phyloP scores from a whole-genome alignment of 139 green algal genomes.

The Yamagishiella unicocca region DNA sequence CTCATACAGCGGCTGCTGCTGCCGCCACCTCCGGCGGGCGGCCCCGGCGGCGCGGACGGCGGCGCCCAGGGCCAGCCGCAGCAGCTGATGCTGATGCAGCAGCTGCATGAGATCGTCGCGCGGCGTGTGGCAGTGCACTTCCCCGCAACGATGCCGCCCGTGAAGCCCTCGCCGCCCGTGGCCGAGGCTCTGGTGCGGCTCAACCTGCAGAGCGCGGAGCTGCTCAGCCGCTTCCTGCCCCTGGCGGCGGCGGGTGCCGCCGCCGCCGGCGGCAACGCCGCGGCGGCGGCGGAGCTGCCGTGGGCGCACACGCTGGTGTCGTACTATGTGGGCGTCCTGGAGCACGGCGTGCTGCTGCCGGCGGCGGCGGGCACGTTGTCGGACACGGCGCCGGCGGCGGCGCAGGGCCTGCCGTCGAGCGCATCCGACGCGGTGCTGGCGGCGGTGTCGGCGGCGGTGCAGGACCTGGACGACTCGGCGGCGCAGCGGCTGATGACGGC shows the following conservation, averaged over 20 bases:
- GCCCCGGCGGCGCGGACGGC: not conserved
- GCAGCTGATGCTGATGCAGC: constrained; percentile 1
- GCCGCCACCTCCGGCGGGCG: not conserved
- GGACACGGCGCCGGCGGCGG: not conserved
- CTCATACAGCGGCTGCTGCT: constrained; percentile 35
- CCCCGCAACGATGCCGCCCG: constrained; percentile 48
- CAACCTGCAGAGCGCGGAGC: constrained; percentile 69
- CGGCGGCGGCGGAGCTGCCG: not conserved
- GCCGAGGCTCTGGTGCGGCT: constrained; percentile 62
- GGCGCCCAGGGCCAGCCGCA: not conserved
- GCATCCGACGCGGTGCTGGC: constrained; percentile 12
- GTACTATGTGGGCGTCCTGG: constrained; percentile 49
- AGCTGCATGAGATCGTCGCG: constrained; percentile 44
- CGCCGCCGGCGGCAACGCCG: not conserved
- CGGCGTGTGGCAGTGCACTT: constrained; percentile 57
- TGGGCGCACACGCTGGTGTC: constrained; percentile 45
- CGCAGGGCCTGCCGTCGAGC: constrained; percentile 1
- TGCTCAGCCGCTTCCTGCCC: constrained; percentile 64
- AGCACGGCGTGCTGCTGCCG: constrained; percentile 48
- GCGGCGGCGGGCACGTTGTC: constrained; percentile 11
- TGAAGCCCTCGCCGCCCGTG: constrained; percentile 29
- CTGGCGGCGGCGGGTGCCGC: not conserved
- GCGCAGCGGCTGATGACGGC: constrained; percentile 44
- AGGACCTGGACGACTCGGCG: not conserved
- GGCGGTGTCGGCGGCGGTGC: constrained; percentile 39